A percentile compares a stretch with the other conserved stretches of the same genome.
phyloP scores from a whole-genome alignment of 75 land plant genomes.

The Pinus albicaulis region DNA sequence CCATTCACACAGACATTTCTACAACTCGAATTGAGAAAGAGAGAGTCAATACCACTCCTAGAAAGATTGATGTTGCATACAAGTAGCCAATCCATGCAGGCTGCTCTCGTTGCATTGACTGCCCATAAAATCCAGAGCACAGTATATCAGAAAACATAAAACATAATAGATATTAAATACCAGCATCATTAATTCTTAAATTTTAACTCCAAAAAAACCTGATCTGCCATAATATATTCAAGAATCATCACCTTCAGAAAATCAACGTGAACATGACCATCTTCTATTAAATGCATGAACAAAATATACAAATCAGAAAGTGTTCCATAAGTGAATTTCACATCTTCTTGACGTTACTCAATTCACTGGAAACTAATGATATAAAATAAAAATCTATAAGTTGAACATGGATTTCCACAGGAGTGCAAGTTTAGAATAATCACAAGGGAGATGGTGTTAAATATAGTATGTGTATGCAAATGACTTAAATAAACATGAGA shows the following conservation, averaged over 20 bases:
- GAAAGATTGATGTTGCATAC: constrained; percentile 86
- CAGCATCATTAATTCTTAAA: not conserved
- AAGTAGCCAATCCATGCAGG: constrained; percentile 91
- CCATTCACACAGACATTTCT: not conserved
- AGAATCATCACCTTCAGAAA: no score
- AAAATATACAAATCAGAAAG: not conserved
- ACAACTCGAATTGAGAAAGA: not conserved
- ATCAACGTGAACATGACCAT: not conserved
- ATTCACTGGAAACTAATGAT: not conserved
- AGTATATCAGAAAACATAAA: not conserved
- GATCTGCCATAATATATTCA: not conserved
- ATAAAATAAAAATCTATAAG: not conserved
- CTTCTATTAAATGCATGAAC: not conserved
- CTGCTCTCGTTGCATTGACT: constrained; percentile 89
- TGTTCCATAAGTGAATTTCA: not conserved
- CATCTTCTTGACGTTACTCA: not conserved
- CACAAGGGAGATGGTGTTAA: no score
- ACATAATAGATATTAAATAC: not conserved
- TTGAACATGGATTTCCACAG: no score
- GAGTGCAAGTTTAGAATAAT: no score
- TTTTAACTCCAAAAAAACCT: not conserved
- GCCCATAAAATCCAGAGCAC: constrained; percentile 16
- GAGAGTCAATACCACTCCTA: constrained; percentile 64
- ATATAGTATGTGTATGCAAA: no score
- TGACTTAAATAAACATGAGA: no score